Base-by-base conservation (phyloP, 768 basidiomycete genomes). In the Amanita molliuscula region DNA sequence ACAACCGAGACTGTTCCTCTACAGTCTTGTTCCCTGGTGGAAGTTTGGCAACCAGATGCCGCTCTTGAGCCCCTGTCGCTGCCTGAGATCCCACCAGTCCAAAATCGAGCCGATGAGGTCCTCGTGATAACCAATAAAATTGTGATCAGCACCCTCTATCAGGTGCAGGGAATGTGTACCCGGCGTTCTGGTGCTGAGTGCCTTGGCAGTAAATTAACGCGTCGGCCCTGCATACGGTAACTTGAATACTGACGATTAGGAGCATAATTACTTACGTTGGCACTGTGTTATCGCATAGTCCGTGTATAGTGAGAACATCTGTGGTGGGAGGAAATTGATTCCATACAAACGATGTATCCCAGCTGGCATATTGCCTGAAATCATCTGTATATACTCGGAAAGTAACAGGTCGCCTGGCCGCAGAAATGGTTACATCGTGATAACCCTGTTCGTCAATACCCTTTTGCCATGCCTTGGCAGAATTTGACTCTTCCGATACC, bases 281-380 rank as follows among this genome's bases (percentile, higher is more conserved):
- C 0, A 90, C 84, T 20, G 73, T 75, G 36, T 66, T 59, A 56
- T 92, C 89, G 26, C 66, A 65, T 36, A 89, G 65, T n/a, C 88
- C 89, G 51, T 91, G 89, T 42, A 89, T 59, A 2, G 81, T 86
- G 40, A 92, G 65, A n/a, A 84, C 87, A 61, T 89, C 76, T 6
- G 73, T 71, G 1, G 64, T 53, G 11, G 63, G 54, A 20, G 89
- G 88, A 58, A 91, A 90, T 4, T 69, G 61, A 44, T 76, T 74
- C 79, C 81, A 83, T 23, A 88, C 79, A 26, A 82, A 65, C 1
- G 77, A 76, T 9, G 81, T 76, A 58, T 90, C 78, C 77, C 81
- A 85, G 18, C 59, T 67, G 16, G 75, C 70, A 61, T 88, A 89
- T 6, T 64, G 62, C 29, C 80, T 71, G 20, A 90, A 55, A 55